Percentiles rank a stretch among this genome's conserved stretches.
Conservation (phyloP, 2,329 filamentous ascomycete species). For the Ceratocystis papillata region DNA sequence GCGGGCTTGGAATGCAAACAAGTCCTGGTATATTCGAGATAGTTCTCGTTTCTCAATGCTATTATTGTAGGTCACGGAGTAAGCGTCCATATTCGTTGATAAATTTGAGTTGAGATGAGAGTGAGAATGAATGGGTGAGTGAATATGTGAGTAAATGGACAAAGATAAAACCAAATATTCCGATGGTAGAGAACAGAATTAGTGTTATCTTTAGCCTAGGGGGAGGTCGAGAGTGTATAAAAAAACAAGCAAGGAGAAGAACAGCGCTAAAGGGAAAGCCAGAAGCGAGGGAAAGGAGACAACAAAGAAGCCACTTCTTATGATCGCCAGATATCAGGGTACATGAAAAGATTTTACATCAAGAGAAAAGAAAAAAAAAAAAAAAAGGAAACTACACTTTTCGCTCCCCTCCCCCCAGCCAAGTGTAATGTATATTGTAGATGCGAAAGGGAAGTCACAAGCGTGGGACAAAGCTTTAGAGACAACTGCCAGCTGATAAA, state of each 20-base stretch:
- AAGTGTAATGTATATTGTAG: neutral
- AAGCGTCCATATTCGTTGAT: conserved; percentile 21
- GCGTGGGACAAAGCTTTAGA: conserved; percentile 8
- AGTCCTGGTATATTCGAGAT: conserved; percentile 22
- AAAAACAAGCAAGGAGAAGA: no score
- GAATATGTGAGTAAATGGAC: no score
- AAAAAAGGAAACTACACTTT: conserved; percentile 1
- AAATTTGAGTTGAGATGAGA: neutral
- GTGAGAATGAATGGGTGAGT: neutral
- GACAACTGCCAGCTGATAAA: conserved; percentile 9
- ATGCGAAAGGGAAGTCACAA: neutral
- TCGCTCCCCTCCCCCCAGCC: neutral
- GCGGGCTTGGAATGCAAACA: conserved; percentile 20
- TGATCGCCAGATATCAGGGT: neutral
- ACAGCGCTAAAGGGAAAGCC: neutral
- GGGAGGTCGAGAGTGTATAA: no score
- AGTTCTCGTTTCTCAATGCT: conserved; percentile 17
- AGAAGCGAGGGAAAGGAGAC: neutral
- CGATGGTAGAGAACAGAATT: no score
- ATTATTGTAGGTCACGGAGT: conserved; percentile 21
- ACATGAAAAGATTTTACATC: neutral
- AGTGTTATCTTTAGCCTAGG: no score
- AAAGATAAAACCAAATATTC: no score
- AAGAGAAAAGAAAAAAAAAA: neutral
- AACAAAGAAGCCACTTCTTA: conserved; percentile 6